Percentiles rank a stretch among this genome's conserved stretches.
phyloP scores from a whole-genome alignment of 352 stramenopile genomes.

The Pythium sukuiense region DNA sequence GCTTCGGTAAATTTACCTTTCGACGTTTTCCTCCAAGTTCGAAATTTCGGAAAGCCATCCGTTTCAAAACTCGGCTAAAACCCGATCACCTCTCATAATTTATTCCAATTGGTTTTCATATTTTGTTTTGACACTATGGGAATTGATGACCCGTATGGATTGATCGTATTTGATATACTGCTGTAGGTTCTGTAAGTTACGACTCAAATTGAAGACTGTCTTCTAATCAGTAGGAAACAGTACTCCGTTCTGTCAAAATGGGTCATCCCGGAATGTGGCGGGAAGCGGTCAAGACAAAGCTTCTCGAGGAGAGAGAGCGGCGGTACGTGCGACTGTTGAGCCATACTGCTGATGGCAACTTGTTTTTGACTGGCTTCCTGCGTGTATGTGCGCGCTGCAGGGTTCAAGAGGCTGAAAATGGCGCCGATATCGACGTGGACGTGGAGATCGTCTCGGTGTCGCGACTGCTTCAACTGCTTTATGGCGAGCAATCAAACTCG shows the following conservation, averaged over 20 bases:
- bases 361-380: neutral
- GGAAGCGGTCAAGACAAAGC: constrained; percentile 20
- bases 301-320: constrained; percentile 7
- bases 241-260: neutral
- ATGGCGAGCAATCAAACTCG: neutral
- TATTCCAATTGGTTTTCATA: too few species aligned
- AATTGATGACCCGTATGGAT: too few species aligned
- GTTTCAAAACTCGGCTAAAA: too few species aligned
- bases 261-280: constrained; percentile 14
- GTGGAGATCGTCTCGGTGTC: constrained; percentile 25
- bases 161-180: too few species aligned
- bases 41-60: too few species aligned
- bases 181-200: too few species aligned
- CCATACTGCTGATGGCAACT: neutral
- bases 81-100: too few species aligned
- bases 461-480: constrained; percentile 16
- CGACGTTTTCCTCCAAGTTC: too few species aligned
- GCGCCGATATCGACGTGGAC: neutral
- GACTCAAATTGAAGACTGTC: neutral
- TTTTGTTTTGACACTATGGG: too few species aligned
- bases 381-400: neutral
- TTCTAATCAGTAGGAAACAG: neutral
- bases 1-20: too few species aligned
- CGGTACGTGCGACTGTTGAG: constrained; percentile 13
- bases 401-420: constrained; percentile 1